Evolutionary conservation across 2,329 filamentous ascomycete genomes (phyloP).

Genomic region (Paecilomyces dactylethromorphus): DNA sequence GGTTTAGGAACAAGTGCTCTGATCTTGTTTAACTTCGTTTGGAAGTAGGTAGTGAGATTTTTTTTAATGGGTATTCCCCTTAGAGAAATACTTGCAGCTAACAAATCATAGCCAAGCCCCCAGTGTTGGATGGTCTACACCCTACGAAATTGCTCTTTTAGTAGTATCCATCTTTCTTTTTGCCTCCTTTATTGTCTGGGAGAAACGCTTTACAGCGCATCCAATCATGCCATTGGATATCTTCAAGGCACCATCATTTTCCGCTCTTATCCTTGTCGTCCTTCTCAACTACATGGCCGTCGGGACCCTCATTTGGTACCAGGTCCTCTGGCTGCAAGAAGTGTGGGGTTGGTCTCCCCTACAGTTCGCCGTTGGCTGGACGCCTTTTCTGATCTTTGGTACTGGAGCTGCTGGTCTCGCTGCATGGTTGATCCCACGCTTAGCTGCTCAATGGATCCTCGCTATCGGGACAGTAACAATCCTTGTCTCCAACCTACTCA

Average conservation of each 20-base stretch:
- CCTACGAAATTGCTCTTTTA: conserved; percentile 37
- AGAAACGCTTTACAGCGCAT: conserved; percentile 21
- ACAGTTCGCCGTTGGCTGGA: conserved; percentile 31
- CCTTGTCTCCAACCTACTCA: conserved; percentile 23
- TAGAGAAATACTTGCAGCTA: not conserved
- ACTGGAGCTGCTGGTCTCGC: conserved; percentile 31
- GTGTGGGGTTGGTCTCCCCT: conserved; percentile 37
- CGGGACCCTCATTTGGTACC: conserved; percentile 45
- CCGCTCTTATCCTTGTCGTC: conserved; percentile 37
- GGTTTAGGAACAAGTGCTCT: conserved; percentile 33
- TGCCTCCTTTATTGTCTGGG: conserved; percentile 32
- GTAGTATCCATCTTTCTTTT: conserved; percentile 31
- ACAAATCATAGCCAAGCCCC: conserved; percentile 34
- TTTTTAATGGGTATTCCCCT: not conserved
- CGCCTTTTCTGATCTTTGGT: conserved; percentile 37
- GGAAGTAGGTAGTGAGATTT: conserved; percentile 38
- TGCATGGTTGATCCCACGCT: conserved; percentile 41
- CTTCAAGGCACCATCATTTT: conserved; percentile 40
- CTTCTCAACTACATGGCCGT: conserved; percentile 44
- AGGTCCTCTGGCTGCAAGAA: conserved; percentile 38
- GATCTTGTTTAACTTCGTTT: conserved; percentile 45
- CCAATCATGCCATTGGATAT: conserved; percentile 44
- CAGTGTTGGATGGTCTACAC: conserved; percentile 37
- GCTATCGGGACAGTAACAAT: conserved; percentile 34
- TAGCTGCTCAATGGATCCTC: conserved; percentile 44